A percentile compares a stretch with the other conserved stretches of the same genome.
These are phyloP conservation scores for Kockiozyma suomiensis DNA, from an alignment of 805 yeast genomes.

Conservation along the genomic window DNA sequence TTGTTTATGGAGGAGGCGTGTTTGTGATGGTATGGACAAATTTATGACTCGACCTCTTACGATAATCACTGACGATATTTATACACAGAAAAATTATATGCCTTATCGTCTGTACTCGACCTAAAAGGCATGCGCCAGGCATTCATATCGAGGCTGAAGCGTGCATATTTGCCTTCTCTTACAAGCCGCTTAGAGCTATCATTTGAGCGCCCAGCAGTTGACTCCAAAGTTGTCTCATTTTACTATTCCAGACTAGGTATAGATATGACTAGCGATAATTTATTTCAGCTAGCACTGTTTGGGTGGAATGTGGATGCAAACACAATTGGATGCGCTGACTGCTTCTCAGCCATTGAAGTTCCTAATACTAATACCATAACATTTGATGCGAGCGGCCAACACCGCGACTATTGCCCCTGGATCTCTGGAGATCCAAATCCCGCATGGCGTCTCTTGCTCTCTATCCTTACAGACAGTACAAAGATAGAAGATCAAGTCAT, in stretches of 20 bases:
- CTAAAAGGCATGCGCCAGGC: neutral
- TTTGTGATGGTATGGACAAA: slow-evolving; percentile 21
- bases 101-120: slow-evolving; percentile 8
- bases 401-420: slow-evolving; percentile 36
- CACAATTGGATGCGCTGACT: slow-evolving; percentile 1
- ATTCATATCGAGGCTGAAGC: slow-evolving; percentile 4
- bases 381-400: slow-evolving; percentile 17
- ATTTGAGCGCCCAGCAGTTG: neutral
- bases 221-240: neutral
- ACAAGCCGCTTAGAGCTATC: neutral
- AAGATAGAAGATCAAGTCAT: neutral
- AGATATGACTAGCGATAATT: too few relatives aligned
- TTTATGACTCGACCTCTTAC: too few relatives aligned
- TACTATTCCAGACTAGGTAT: neutral
- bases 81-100: slow-evolving; percentile 4
- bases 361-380: neutral
- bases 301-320: neutral
- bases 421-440: slow-evolving; percentile 6
- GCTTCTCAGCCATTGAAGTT: neutral
- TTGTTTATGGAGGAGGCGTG: slow-evolving; percentile 28
- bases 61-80: neutral
- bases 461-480: slow-evolving; percentile 8
- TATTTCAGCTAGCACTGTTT: neutral
- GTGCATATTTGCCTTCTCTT: neutral
- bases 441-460: slow-evolving; percentile 24